phyloP scores from a whole-genome alignment of 352 stramenopile genomes.

The Thalassiosira tumida region DNA sequence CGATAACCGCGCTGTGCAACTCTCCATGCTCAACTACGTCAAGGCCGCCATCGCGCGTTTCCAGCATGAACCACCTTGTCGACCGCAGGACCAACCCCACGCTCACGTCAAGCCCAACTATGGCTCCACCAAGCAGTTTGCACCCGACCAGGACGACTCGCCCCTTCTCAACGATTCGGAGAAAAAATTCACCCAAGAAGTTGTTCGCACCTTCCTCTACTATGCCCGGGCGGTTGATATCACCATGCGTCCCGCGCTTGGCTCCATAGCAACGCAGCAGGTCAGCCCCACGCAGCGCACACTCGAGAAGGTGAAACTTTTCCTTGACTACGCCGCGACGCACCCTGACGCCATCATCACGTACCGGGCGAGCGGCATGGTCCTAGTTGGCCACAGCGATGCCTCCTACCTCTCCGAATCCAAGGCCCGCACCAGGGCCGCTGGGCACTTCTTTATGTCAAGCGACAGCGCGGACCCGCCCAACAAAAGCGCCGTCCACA shows the following conservation, averaged over 20 bases:
- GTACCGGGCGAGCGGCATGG: not conserved
- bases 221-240: not conserved
- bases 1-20: slow-evolving; percentile 19
- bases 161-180: not conserved
- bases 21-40: slow-evolving; percentile 63
- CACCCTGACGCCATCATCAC: not conserved
- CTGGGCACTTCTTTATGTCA: no score
- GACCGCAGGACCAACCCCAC: not conserved
- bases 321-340: not conserved
- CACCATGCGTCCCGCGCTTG: not conserved
- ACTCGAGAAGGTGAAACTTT: not conserved
- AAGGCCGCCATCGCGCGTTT: slow-evolving; percentile 20
- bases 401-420: not conserved
- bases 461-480: no score
- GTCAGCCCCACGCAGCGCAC: not conserved
- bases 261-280: not conserved
- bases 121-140: not conserved
- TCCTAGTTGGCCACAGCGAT: not conserved
- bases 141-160: not conserved
- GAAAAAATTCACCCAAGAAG: not conserved
- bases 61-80: not conserved
- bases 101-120: not conserved
- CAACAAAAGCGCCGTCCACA: slow-evolving; percentile 25
- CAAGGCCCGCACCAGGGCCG: no score
- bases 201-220: not conserved